phyloP scores from a whole-genome alignment of 345 rosid genomes.

The Brassica incana region DNA sequence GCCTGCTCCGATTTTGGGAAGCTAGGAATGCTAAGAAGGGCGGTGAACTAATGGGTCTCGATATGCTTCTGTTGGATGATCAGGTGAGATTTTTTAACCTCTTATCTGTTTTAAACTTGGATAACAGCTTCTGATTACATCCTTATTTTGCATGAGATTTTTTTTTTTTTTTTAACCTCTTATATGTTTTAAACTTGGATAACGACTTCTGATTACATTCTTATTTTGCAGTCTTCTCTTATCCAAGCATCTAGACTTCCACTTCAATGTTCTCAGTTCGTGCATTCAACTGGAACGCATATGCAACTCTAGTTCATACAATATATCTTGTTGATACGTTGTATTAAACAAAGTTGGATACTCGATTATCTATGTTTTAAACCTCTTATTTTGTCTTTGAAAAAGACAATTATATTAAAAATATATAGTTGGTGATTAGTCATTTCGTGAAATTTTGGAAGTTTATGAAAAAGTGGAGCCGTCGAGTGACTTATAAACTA shows the following conservation, averaged over 20 bases:
- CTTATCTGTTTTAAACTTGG: too few relatives aligned
- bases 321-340: neutral
- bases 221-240: too few relatives aligned
- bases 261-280: conserved; percentile 15
- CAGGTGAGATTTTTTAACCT: too few relatives aligned
- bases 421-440: conserved; percentile 30
- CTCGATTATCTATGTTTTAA: neutral
- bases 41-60: too few relatives aligned
- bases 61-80: too few relatives aligned
- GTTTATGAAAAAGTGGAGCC: conserved; percentile 21
- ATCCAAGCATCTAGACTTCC: conserved; percentile 27
- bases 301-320: conserved; percentile 11
- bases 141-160: too few relatives aligned
- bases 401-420: neutral
- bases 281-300: conserved; percentile 29
- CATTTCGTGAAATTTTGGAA: conserved; percentile 22
- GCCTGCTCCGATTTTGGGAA: too few relatives aligned
- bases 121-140: too few relatives aligned
- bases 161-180: too few relatives aligned
- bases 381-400: neutral
- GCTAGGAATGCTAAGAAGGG: too few relatives aligned
- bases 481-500: conserved; percentile 16
- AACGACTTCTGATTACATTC: too few relatives aligned
- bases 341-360: neutral
- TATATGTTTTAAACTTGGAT: too few relatives aligned